These are phyloP conservation scores for Dichotomopilus funicola DNA, from an alignment of 2,329 filamentous ascomycete genomes.

Conservation along the genomic window DNA sequence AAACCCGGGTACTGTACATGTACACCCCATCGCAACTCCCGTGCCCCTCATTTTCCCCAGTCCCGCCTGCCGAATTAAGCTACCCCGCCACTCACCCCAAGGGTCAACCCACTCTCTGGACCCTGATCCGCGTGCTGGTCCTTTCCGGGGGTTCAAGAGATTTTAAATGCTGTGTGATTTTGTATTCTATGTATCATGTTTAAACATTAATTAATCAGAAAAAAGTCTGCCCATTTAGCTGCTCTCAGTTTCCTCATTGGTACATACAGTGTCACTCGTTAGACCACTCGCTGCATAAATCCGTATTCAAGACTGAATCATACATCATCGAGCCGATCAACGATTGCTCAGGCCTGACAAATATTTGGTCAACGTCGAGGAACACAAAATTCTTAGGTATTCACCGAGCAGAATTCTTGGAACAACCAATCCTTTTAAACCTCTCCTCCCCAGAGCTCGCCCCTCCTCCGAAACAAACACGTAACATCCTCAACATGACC, in stretches of 20 bases:
- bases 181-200: no score
- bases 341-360: constrained; percentile 10
- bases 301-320: no score
- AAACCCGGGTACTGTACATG: not conserved
- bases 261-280: not conserved
- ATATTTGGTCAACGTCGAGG: not conserved
- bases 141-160: no score
- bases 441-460: not conserved
- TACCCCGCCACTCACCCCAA: not conserved
- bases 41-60: constrained; percentile 5
- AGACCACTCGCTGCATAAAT: not conserved
- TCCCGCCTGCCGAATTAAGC: not conserved
- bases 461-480: not conserved
- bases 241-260: no score
- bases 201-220: no score
- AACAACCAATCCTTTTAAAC: not conserved
- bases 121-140: no score
- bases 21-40: constrained; percentile 15
- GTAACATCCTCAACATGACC: not conserved
- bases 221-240: no score
- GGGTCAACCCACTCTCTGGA: not conserved
- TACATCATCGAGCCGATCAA: not conserved
- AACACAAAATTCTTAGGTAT: not conserved
- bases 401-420: not conserved
- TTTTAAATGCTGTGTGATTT: no score